Conservation (phyloP, 2,329 filamentous ascomycete genomes). For the Zalaria obscura region DNA sequence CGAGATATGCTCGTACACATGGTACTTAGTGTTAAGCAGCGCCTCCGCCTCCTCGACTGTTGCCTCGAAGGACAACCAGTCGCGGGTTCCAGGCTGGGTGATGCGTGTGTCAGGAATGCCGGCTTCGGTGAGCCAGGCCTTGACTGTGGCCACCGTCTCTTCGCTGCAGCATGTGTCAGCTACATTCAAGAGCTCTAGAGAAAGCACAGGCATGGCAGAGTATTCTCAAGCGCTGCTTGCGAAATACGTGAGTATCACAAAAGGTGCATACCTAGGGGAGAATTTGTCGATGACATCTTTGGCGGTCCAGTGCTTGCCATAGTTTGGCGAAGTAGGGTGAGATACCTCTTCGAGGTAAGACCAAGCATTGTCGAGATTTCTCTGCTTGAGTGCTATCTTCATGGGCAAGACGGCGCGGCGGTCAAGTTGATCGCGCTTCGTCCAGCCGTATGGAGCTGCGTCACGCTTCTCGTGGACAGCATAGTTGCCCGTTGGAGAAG, state of each 20-base stretch:
- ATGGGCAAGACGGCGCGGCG: slow-evolving; percentile 17
- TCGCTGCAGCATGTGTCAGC: slow-evolving; percentile 5
- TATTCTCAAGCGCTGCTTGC: background rate
- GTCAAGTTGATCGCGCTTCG: slow-evolving; percentile 11
- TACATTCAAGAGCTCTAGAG: too few species aligned
- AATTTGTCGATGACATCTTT: slow-evolving; percentile 30
- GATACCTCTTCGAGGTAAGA: slow-evolving; percentile 24
- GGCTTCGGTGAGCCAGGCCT: slow-evolving; percentile 38
- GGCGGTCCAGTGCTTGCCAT: slow-evolving; percentile 27
- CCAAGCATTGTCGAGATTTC: slow-evolving; percentile 17
- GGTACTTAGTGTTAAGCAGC: slow-evolving; percentile 39
- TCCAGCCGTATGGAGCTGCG: slow-evolving; percentile 14
- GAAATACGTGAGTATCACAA: background rate
- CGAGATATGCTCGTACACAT: slow-evolving; percentile 32
- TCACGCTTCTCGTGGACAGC: slow-evolving; percentile 18
- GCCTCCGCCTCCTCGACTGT: slow-evolving; percentile 39
- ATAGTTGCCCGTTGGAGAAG: slow-evolving; percentile 11
- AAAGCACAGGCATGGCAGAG: background rate
- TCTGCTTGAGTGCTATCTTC: slow-evolving; percentile 19
- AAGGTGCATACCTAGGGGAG: slow-evolving; percentile 17
- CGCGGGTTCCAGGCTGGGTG: slow-evolving; percentile 34
- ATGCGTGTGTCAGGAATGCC: slow-evolving; percentile 37
- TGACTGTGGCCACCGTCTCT: slow-evolving; percentile 36
- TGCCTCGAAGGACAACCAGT: slow-evolving; percentile 42
- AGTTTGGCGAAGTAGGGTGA: slow-evolving; percentile 26